Evolutionary conservation across 495 filamentous ascomycete genomes (phyloP).

Genomic region (Aspergillus heteromorphus): DNA sequence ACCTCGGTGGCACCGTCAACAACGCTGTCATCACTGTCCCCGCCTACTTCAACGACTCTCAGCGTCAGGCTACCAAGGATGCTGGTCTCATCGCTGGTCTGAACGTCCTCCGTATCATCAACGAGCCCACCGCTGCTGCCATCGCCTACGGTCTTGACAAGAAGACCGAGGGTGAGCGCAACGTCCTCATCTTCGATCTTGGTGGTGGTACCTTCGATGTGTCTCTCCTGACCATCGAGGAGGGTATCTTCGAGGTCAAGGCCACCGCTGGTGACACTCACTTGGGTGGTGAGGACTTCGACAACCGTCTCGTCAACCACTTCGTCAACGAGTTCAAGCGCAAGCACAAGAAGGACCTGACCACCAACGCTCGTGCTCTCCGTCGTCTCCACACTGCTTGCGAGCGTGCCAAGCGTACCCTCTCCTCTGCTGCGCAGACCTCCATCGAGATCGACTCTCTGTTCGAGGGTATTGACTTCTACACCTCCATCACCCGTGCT

Average conservation of each 20-base stretch:
- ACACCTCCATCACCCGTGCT: slow-evolving; percentile 97
- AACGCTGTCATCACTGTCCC: slow-evolving; percentile 98
- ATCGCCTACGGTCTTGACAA: slow-evolving; percentile 92
- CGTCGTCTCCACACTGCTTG: slow-evolving; percentile 97
- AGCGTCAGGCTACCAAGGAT: slow-evolving; percentile 98
- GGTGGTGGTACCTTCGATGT: slow-evolving; percentile 99
- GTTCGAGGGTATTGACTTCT: slow-evolving; percentile 96
- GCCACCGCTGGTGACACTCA: slow-evolving; percentile 98
- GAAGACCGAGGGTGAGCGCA: slow-evolving; percentile 95
- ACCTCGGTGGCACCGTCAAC: slow-evolving; percentile 94
- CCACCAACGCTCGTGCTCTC: slow-evolving; percentile 89
- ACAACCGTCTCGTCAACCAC: slow-evolving; percentile 95
- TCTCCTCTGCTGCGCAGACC: slow-evolving; percentile 94
- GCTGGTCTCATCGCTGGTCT: slow-evolving; percentile 95
- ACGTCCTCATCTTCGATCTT: slow-evolving; percentile 98
- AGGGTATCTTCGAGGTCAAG: slow-evolving; percentile 99
- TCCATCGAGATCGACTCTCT: slow-evolving; percentile 99
- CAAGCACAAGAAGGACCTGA: slow-evolving; percentile 82
- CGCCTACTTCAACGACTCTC: slow-evolving; percentile 99
- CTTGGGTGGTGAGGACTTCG: slow-evolving; percentile 98
- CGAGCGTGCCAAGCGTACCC: slow-evolving; percentile 98
- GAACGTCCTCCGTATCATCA: slow-evolving; percentile 99
- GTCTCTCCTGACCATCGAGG: slow-evolving; percentile 95
- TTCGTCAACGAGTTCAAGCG: slow-evolving; percentile 91
- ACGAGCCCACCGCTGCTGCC: slow-evolving; percentile 96